These are phyloP conservation scores for Chrysanthemum makinoi DNA, from an alignment of 129 eudicot genomes.

Conservation along the genomic window DNA sequence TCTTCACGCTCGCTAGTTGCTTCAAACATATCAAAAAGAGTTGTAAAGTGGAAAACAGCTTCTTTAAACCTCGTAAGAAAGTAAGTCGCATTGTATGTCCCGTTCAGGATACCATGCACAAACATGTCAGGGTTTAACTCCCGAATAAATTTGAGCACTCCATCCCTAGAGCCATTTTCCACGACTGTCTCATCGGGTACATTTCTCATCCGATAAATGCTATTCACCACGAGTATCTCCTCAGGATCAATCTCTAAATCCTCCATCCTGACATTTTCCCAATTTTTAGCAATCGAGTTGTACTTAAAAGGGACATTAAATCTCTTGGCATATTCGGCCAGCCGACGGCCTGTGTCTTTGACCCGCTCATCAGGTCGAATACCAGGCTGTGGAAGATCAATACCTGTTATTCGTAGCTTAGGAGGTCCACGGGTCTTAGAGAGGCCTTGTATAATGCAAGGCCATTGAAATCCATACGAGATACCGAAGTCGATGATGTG, in stretches of 20 bases:
- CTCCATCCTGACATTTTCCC: conserved; percentile 45
- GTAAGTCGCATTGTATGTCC: conserved; percentile 36
- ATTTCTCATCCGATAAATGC: conserved; percentile 37
- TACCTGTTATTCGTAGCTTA: conserved; percentile 47
- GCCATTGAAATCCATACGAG: conserved; percentile 55
- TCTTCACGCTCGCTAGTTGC: conserved; percentile 28
- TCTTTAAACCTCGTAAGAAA: conserved; percentile 44
- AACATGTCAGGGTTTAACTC: conserved; percentile 39
- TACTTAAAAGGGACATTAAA: conserved; percentile 49
- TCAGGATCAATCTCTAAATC: conserved; percentile 41
- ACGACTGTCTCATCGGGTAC: conserved; percentile 51
- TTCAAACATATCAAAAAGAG: conserved; percentile 51
- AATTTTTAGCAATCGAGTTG: conserved; percentile 42
- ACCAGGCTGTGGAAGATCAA: conserved; percentile 53
- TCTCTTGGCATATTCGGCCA: conserved; percentile 41
- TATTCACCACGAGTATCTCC: conserved; percentile 47
- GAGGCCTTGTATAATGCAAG: conserved; percentile 43
- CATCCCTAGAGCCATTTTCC: conserved; percentile 38
- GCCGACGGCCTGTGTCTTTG: conserved; percentile 47
- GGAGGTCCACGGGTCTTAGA: conserved; percentile 50
- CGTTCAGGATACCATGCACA: conserved; percentile 44
- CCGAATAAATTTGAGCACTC: conserved; percentile 38
- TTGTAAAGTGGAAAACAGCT: conserved; percentile 42
- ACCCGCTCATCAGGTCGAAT: conserved; percentile 48
- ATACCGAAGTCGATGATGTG: conserved; percentile 61